These are phyloP conservation scores for Coniferiporia sulphurascens DNA, from an alignment of 1,284 basidiomycete species.

Conservation along the genomic window DNA sequence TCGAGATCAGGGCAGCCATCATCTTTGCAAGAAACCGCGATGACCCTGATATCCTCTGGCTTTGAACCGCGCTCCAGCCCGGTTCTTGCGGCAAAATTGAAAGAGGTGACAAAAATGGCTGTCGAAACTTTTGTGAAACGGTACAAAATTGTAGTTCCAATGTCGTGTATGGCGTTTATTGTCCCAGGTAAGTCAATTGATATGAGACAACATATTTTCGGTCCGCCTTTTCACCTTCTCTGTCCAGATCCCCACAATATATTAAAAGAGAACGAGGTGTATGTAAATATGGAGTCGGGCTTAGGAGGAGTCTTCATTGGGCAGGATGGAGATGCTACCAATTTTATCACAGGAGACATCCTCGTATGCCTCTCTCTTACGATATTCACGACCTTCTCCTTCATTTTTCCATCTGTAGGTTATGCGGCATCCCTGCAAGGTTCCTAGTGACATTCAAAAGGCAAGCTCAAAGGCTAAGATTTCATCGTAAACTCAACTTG, in stretches of 20 bases:
- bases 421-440: conserved; percentile 42
- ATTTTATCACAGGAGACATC: conserved; percentile 36
- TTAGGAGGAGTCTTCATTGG: conserved; percentile 27
- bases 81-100: conserved; percentile 34
- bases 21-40: conserved; percentile 36
- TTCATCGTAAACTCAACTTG: background rate
- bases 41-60: conserved; percentile 34
- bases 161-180: conserved; percentile 37
- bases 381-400: too few relatives aligned
- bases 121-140: conserved; percentile 25
- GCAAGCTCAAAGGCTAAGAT: conserved; percentile 21
- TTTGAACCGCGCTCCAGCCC: conserved; percentile 32
- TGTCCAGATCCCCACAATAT: conserved; percentile 34
- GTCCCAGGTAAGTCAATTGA: conserved; percentile 33
- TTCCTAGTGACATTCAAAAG: conserved; percentile 42
- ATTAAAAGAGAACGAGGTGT: conserved; percentile 34
- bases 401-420: conserved; percentile 25
- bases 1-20: conserved; percentile 27
- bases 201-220: background rate
- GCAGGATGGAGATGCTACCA: conserved; percentile 26
- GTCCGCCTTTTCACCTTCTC: background rate
- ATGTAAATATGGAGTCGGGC: conserved; percentile 29
- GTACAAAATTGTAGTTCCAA: conserved; percentile 29
- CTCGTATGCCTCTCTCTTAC: conserved; percentile 28
- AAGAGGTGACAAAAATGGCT: conserved; percentile 29